phyloP scores from a whole-genome alignment of 257 asterid species.

The Thymus quinquecostatus region DNA sequence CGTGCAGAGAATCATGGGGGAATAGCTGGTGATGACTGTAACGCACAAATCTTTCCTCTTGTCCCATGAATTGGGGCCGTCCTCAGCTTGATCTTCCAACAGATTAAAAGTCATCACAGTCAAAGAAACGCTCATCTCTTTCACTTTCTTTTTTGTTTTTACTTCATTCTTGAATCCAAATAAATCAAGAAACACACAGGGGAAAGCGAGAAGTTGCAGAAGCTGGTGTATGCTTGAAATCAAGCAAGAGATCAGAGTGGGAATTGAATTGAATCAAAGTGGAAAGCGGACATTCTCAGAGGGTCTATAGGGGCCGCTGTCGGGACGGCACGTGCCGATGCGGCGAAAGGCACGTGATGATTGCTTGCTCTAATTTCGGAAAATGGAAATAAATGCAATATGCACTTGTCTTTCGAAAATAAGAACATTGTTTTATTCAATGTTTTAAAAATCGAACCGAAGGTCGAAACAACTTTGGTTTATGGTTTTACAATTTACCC shows the following conservation, averaged over 20 bases:
- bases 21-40: slow-evolving; percentile 84
- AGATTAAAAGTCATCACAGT: slow-evolving; percentile 94
- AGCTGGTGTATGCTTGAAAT: slow-evolving; percentile 20
- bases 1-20: slow-evolving; percentile 91
- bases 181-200: slow-evolving; percentile 12
- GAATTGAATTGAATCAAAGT: slow-evolving; percentile 27
- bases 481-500: too few species aligned
- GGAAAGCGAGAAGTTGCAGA: not conserved
- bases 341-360: slow-evolving; percentile 31
- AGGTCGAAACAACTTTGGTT: too few species aligned
- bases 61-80: slow-evolving; percentile 91
- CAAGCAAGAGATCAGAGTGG: slow-evolving; percentile 19
- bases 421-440: too few species aligned
- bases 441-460: too few species aligned
- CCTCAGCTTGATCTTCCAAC: slow-evolving; percentile 84
- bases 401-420: too few species aligned
- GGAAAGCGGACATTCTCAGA: not conserved
- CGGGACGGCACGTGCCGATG: slow-evolving; percentile 39
- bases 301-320: slow-evolving; percentile 26
- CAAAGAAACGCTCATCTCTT: slow-evolving; percentile 79
- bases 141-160: slow-evolving; percentile 22
- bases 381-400: not conserved
- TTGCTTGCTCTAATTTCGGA: slow-evolving; percentile 1
- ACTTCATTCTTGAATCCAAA: slow-evolving; percentile 28
- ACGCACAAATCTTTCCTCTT: slow-evolving; percentile 91